A percentile compares a stretch with the other conserved stretches of the same genome.
phyloP scores from a whole-genome alignment of 371 early-diverging fungal species.

The Chytridium lagenaria region DNA sequence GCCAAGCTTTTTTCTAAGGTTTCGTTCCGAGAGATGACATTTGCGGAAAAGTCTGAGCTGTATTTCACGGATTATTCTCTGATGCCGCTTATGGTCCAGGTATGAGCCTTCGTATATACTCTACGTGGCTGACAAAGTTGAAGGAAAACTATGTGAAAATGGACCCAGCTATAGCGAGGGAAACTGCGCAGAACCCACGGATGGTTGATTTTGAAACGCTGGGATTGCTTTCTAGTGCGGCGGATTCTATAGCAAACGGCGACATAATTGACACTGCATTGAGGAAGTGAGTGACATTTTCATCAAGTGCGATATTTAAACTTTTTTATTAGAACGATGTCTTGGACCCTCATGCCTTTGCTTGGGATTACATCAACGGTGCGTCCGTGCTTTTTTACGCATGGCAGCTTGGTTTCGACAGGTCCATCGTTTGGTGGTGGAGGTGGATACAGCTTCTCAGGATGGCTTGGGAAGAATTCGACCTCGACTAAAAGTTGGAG shows the following conservation, averaged over 20 bases:
- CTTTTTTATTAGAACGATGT: constrained; percentile 59
- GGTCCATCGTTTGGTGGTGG: constrained; percentile 10
- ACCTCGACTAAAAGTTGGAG: constrained; percentile 77
- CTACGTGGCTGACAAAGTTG: background rate
- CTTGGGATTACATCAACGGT: constrained; percentile 92
- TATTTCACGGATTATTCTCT: constrained; percentile 95
- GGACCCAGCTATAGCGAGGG: constrained; percentile 44
- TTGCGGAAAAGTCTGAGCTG: constrained; percentile 84
- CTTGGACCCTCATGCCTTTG: constrained; percentile 92
- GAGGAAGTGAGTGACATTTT: constrained; percentile 63
- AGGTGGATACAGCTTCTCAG: constrained; percentile 39
- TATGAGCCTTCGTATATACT: constrained; percentile 40
- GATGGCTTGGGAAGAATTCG: constrained; percentile 94
- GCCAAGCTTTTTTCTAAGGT: constrained; percentile 66
- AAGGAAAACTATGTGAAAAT: constrained; percentile 65
- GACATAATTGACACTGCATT: constrained; percentile 87
- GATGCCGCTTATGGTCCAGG: constrained; percentile 92
- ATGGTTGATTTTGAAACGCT: constrained; percentile 57
- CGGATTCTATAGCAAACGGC: constrained; percentile 88
- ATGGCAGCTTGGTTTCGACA: constrained; percentile 44
- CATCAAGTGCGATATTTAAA: constrained; percentile 16
- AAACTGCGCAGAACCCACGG: constrained; percentile 26
- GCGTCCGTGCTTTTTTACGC: constrained; percentile 80
- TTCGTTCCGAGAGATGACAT: constrained; percentile 58
- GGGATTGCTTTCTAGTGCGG: constrained; percentile 73